These are phyloP conservation scores for Euphorbia corollata DNA, from an alignment of 441 rosid species.

Conservation along the genomic window DNA sequence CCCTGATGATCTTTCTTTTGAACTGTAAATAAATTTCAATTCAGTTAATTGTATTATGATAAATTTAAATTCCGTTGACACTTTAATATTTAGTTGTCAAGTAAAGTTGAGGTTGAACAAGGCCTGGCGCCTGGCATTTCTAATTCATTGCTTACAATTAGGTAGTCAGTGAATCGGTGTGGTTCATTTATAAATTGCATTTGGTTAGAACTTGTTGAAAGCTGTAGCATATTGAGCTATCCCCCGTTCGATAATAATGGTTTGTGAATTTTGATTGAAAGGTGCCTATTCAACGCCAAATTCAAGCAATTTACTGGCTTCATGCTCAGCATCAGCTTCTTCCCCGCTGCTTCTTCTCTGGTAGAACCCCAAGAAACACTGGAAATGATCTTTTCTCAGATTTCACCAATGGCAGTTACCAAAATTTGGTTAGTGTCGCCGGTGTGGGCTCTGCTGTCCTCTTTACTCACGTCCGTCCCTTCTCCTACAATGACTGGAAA, in stretches of 20 bases:
- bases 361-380: constrained; percentile 31
- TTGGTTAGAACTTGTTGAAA: neutral
- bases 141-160: too few species aligned
- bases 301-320: constrained; percentile 80
- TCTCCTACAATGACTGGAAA: constrained; percentile 74
- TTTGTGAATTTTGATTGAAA: constrained; percentile 17
- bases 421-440: constrained; percentile 54
- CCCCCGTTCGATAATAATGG: neutral
- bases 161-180: too few species aligned
- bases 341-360: constrained; percentile 74
- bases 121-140: too few species aligned
- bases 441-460: constrained; percentile 81
- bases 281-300: constrained; percentile 59
- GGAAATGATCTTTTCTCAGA: constrained; percentile 28
- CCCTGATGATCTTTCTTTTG: too few species aligned
- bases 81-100: too few species aligned
- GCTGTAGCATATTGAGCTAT: too few species aligned
- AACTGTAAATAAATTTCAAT: too few species aligned
- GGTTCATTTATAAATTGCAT: neutral
- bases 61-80: too few species aligned
- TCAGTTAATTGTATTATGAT: too few species aligned
- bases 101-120: too few species aligned
- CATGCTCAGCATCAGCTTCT: constrained; percentile 53
- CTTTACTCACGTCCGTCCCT: constrained; percentile 59
- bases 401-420: constrained; percentile 34